Evolutionary conservation across 2,329 filamentous ascomycete species (phyloP).

Genomic region (Fusarium subtropicale): DNA sequence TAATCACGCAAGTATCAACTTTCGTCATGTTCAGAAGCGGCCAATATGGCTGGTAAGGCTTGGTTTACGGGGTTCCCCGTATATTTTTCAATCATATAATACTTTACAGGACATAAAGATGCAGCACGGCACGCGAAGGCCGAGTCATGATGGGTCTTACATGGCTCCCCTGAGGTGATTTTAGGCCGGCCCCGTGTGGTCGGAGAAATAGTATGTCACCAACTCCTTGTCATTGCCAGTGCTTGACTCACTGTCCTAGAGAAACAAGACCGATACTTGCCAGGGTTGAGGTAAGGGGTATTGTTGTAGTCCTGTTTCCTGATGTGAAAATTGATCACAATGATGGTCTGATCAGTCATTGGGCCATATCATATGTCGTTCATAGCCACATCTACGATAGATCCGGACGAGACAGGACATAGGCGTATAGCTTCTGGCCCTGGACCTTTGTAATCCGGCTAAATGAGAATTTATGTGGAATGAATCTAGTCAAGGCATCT

Average conservation of each 20-base stretch:
- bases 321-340: slow-evolving; percentile 14
- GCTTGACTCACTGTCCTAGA: slow-evolving; percentile 6
- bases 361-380: slow-evolving; percentile 1
- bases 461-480: slow-evolving; percentile 12
- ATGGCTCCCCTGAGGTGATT: slow-evolving; percentile 10
- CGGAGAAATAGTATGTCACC: slow-evolving; percentile 4
- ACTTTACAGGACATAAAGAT: background rate
- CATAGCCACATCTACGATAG: slow-evolving; percentile 12
- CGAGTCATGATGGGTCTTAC: slow-evolving; percentile 2
- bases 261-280: background rate
- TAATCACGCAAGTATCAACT: slow-evolving; percentile 28
- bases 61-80: slow-evolving; percentile 1
- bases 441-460: slow-evolving; percentile 14
- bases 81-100: background rate
- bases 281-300: background rate
- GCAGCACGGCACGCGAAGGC: background rate
- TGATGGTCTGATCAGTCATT: slow-evolving; percentile 23
- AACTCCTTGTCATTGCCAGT: background rate
- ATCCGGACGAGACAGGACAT: background rate
- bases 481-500: slow-evolving; percentile 4
- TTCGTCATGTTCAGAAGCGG: background rate
- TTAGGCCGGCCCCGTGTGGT: slow-evolving; percentile 17
- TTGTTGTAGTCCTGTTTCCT: background rate
- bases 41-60: slow-evolving; percentile 23
- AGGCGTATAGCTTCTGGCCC: background rate